Percentiles rank a stretch among this genome's conserved stretches.
phyloP scores from a whole-genome alignment of 768 basidiomycete species.

The Phylloporus scabripes region DNA sequence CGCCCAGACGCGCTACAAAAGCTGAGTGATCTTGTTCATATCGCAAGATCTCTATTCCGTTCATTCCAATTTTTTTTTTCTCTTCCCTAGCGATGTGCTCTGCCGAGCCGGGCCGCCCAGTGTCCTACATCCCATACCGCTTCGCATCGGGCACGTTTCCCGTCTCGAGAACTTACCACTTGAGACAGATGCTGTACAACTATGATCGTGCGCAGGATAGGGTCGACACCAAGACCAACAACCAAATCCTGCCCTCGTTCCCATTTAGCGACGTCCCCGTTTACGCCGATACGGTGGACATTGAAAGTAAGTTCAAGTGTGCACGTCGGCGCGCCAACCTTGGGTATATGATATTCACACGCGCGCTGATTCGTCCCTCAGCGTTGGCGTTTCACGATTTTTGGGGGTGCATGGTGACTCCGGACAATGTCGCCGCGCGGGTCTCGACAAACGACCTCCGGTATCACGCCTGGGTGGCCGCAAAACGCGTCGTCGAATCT shows the following conservation, averaged over 20 bases:
- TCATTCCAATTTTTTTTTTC: background rate
- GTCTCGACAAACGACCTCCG: slow-evolving; percentile 24
- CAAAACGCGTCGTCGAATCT: slow-evolving; percentile 27
- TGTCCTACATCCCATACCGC: slow-evolving; percentile 15
- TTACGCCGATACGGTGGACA: slow-evolving; percentile 39
- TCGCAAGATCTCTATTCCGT: background rate
- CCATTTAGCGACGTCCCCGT: slow-evolving; percentile 25
- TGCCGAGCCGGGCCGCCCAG: background rate
- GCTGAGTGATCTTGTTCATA: background rate
- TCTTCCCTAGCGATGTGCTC: slow-evolving; percentile 7
- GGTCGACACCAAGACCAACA: background rate
- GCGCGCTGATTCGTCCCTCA: slow-evolving; percentile 3
- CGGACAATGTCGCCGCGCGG: slow-evolving; percentile 26
- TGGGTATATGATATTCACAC: background rate
- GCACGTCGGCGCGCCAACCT: background rate
- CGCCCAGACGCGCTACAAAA: slow-evolving; percentile 15
- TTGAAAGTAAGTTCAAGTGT: slow-evolving; percentile 35
- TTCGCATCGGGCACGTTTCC: slow-evolving; percentile 26
- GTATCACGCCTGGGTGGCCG: slow-evolving; percentile 33
- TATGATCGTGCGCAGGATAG: slow-evolving; percentile 3
- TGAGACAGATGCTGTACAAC: slow-evolving; percentile 28
- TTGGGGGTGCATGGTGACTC: slow-evolving; percentile 32
- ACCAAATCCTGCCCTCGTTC: slow-evolving; percentile 31
- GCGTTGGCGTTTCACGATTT: slow-evolving; percentile 32
- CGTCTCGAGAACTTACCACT: slow-evolving; percentile 20